These are phyloP conservation scores for Neonectria hederae DNA, from an alignment of 2,329 filamentous ascomycete genomes.

Conservation along the genomic window DNA sequence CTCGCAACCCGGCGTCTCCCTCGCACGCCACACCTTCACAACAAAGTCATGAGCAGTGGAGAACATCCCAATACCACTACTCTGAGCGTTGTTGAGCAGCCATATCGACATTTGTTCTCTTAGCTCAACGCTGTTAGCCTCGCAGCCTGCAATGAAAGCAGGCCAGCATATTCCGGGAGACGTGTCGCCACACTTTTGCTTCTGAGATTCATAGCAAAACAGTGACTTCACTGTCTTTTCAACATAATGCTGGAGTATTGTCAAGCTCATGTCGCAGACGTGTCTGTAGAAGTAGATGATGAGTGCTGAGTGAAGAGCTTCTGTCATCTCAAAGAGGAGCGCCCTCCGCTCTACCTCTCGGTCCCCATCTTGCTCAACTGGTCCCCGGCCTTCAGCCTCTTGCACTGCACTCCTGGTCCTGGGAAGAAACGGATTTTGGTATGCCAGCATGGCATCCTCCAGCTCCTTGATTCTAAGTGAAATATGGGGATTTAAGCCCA, in stretches of 20 bases:
- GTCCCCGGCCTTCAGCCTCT: neutral
- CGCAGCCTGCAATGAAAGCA: neutral
- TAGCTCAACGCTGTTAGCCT: neutral
- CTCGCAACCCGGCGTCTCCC: neutral
- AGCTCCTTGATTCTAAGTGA: neutral
- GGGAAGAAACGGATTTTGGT: neutral
- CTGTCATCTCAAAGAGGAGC: neutral
- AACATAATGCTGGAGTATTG: neutral
- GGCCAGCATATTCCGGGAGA: slow-evolving; percentile 2
- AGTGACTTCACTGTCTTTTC: neutral
- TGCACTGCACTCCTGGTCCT: neutral
- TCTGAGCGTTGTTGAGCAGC: neutral
- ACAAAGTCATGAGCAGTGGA: neutral
- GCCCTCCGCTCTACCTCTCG: neutral
- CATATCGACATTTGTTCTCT: neutral
- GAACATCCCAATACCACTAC: neutral
- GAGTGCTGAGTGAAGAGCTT: neutral
- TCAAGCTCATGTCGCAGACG: neutral
- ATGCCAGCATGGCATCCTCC: neutral
- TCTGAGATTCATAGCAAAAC: neutral
- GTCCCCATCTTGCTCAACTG: neutral
- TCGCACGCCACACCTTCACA: slow-evolving; percentile 1
- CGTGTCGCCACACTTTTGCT: neutral
- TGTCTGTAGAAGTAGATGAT: neutral
- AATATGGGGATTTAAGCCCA: neutral